Base-by-base conservation (phyloP, 345 rosid genomes). In the Aquilaria yunnanensis region DNA sequence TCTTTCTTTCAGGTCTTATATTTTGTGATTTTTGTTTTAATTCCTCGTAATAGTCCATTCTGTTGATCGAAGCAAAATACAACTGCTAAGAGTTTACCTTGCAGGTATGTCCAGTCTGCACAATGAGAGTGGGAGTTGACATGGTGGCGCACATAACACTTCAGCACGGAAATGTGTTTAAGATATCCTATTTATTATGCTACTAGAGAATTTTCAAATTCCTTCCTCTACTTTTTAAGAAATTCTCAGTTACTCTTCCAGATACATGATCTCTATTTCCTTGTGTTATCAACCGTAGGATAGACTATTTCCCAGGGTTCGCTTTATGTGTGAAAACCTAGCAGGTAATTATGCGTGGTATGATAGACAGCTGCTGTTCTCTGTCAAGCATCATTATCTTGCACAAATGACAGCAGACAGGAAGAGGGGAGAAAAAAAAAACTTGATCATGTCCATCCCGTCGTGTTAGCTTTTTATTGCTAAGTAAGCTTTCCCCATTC, bases 101-200 rank as follows among this genome's bases (percentile, higher is more conserved):
- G 81, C 85, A 93, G 98, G 90, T 93, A 45, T 93, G 98, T 68
- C 97, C 98, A 6, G 87, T 89, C 71, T 93, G 98, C 72, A 77
- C 90, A 54, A 58, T 81, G 80, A 93, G 91, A 76, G 98, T 86
- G 64, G 96, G 94, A 54, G 78, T 80, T 31, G 98, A 93, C 74
- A 85, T 93, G 98, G 97, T 93, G 78, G 92, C 97, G 2, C 98
- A 93, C 75, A 93, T 93, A 76, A 93, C 97, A 29, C 74, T 84
- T 64, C 94, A 87, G 55, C 98, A 93, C 69, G 94, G 96, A 66
- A 85, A 85, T 64, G 76, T 87, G 69, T 93, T 87, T 73, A 93
- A 89, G 85, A 88, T 93, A 93, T 93, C 98, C 93, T 84, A 47
- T 41, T 72, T 59, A 47, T 53, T 51, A 14, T 31, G 2, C 53